Evolutionary conservation across 2,329 filamentous ascomycete species (phyloP).

Genomic region (Aspergillus udagawae): DNA sequence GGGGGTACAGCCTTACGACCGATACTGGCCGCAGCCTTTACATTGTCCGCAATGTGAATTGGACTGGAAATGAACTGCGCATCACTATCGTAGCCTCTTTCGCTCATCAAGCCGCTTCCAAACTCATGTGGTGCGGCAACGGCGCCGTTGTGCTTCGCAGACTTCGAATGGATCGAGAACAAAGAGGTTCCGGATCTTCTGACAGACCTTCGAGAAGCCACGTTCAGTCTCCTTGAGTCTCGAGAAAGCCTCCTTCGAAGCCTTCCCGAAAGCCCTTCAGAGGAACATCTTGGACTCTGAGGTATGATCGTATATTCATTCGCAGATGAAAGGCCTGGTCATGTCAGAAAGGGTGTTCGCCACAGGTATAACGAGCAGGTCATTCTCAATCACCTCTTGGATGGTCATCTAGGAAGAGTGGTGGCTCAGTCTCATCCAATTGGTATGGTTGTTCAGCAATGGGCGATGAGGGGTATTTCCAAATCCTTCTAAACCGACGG

Average conservation of each 20-base stretch:
- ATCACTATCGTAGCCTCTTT: slow-evolving; percentile 41
- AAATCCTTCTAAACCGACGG: slow-evolving; percentile 20
- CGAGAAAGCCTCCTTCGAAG: slow-evolving; percentile 32
- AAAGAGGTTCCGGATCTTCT: slow-evolving; percentile 12
- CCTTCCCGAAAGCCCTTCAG: slow-evolving; percentile 23
- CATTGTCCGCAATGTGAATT: slow-evolving; percentile 12
- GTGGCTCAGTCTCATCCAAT: slow-evolving; percentile 1
- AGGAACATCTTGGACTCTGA: slow-evolving; percentile 10
- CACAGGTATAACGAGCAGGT: not conserved
- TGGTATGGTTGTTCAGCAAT: slow-evolving; percentile 11
- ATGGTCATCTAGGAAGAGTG: not conserved
- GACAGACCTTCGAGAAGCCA: slow-evolving; percentile 8
- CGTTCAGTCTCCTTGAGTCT: slow-evolving; percentile 21
- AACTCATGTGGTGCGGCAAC: slow-evolving; percentile 16
- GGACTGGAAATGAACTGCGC: slow-evolving; percentile 37
- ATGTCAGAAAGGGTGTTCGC: not conserved
- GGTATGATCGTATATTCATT: slow-evolving; percentile 4
- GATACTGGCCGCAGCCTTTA: slow-evolving; percentile 5
- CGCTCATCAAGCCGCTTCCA: slow-evolving; percentile 35
- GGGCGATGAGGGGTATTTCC: slow-evolving; percentile 13
- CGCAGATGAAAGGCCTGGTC: slow-evolving; percentile 6
- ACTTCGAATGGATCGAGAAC: slow-evolving; percentile 19
- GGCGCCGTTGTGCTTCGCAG: slow-evolving; percentile 3
- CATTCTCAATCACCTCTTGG: slow-evolving; percentile 12
- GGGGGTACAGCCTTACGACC: slow-evolving; percentile 6